phyloP scores from a whole-genome alignment of 768 basidiomycete genomes.

The Tubosaeta sp. region DNA sequence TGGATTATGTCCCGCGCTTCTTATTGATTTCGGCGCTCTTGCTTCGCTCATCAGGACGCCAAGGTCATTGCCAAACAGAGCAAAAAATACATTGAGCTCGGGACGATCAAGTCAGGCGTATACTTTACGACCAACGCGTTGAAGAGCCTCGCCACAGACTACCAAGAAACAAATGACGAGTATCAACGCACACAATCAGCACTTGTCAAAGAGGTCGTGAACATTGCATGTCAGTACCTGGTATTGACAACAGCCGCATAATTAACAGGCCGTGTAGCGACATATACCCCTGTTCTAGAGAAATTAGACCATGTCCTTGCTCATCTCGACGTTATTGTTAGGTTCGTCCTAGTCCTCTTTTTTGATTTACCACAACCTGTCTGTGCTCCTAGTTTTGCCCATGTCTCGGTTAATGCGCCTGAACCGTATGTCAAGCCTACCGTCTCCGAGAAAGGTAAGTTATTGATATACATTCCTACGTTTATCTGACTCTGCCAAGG shows the following conservation, averaged over 20 bases:
- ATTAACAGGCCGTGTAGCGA: slow-evolving; percentile 48
- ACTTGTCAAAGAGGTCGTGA: slow-evolving; percentile 89
- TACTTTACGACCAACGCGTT: slow-evolving; percentile 82
- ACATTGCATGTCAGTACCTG: slow-evolving; percentile 71
- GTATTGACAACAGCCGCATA: background rate
- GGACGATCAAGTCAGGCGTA: slow-evolving; percentile 79
- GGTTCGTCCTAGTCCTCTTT: slow-evolving; percentile 41
- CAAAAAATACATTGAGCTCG: slow-evolving; percentile 76
- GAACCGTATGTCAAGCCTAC: slow-evolving; percentile 86
- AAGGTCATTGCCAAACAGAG: slow-evolving; percentile 53
- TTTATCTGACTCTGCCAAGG: slow-evolving; percentile 42
- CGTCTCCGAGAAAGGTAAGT: slow-evolving; percentile 68
- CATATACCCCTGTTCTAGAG: slow-evolving; percentile 88
- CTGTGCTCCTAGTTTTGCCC: slow-evolving; percentile 65
- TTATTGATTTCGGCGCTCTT: background rate
- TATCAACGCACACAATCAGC: slow-evolving; percentile 76
- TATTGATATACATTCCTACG: background rate
- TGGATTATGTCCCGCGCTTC: background rate
- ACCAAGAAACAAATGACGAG: slow-evolving; percentile 56
- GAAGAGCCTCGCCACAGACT: slow-evolving; percentile 68
- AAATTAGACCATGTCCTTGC: slow-evolving; percentile 79
- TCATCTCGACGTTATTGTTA: slow-evolving; percentile 85
- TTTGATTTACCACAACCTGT: background rate
- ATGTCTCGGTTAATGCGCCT: slow-evolving; percentile 83
- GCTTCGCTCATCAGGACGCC: slow-evolving; percentile 57